These are phyloP conservation scores for Bondarzewia mesenterica DNA, from an alignment of 1,284 basidiomycete genomes.

Conservation along the genomic window DNA sequence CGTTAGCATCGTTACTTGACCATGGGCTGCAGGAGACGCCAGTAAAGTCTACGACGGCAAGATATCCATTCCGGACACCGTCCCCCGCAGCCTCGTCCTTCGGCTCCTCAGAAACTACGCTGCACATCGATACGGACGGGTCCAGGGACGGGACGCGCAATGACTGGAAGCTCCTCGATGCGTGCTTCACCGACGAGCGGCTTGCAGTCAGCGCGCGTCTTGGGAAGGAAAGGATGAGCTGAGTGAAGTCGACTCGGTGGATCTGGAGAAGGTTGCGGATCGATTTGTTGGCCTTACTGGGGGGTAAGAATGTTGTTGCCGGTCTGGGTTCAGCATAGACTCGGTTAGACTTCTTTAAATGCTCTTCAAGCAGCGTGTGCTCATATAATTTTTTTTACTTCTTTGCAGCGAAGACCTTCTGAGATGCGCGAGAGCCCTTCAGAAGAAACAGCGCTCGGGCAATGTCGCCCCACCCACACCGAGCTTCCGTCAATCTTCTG, in stretches of 20 bases:
- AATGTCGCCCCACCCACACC: conserved; percentile 46
- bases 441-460: conserved; percentile 54
- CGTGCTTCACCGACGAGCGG: conserved; percentile 67
- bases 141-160: conserved; percentile 53
- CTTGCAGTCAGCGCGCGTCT: conserved; percentile 28
- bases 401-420: conserved; percentile 41
- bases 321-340: conserved; percentile 42
- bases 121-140: conserved; percentile 10
- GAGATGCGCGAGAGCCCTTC: conserved; percentile 45
- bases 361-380: conserved; percentile 1
- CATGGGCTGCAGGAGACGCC: no score
- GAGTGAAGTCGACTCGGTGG: conserved; percentile 41
- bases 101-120: conserved; percentile 2
- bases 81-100: conserved; percentile 10
- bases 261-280: conserved; percentile 43
- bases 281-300: conserved; percentile 42
- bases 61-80: conserved; percentile 12
- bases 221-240: conserved; percentile 26
- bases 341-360: conserved; percentile 28
- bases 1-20: conserved; percentile 42
- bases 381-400: no score
- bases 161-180: conserved; percentile 67
- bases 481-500: conserved; percentile 9
- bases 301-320: conserved; percentile 30
- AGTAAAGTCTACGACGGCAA: conserved; percentile 2